These are phyloP conservation scores for Immersiporthe knoxdaviesiana DNA, from an alignment of 2,329 filamentous ascomycete genomes.

Conservation along the genomic window DNA sequence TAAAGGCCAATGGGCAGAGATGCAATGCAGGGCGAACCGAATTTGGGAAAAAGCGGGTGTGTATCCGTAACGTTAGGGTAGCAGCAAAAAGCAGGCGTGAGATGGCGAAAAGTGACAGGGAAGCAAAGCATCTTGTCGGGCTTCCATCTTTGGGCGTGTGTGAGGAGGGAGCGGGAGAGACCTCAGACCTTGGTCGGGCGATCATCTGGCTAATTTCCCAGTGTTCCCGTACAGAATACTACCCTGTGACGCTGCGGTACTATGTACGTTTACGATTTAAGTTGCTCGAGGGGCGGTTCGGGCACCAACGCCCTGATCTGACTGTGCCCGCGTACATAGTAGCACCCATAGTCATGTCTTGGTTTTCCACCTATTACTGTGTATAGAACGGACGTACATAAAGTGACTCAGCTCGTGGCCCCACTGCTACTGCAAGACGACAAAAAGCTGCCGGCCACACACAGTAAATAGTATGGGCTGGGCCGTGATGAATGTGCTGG, in stretches of 20 bases:
- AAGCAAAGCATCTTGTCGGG: background rate
- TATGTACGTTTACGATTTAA: background rate
- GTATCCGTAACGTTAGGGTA: background rate
- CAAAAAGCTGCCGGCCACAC: background rate
- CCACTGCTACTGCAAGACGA: constrained; percentile 1
- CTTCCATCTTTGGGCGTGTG: background rate
- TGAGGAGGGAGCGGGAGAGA: background rate
- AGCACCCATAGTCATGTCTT: too few relatives aligned
- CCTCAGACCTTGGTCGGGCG: background rate
- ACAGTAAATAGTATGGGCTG: too few relatives aligned
- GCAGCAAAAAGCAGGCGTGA: background rate
- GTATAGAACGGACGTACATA: too few relatives aligned
- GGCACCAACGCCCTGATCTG: constrained; percentile 2
- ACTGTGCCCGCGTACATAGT: background rate
- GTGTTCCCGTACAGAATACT: background rate
- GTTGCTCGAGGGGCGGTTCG: background rate
- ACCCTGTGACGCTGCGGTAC: too few relatives aligned
- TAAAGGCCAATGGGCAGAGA: background rate
- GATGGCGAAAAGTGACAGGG: background rate
- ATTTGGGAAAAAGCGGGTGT: background rate
- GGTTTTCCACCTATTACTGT: too few relatives aligned
- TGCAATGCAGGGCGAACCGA: background rate
- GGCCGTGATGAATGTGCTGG: background rate
- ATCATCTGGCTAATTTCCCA: background rate
- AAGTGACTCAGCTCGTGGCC: background rate